Percentiles rank a stretch among this genome's conserved stretches.
These are phyloP conservation scores for Ilyonectria mors-panacis DNA, from an alignment of 2,329 filamentous ascomycete genomes.

Conservation along the genomic window DNA sequence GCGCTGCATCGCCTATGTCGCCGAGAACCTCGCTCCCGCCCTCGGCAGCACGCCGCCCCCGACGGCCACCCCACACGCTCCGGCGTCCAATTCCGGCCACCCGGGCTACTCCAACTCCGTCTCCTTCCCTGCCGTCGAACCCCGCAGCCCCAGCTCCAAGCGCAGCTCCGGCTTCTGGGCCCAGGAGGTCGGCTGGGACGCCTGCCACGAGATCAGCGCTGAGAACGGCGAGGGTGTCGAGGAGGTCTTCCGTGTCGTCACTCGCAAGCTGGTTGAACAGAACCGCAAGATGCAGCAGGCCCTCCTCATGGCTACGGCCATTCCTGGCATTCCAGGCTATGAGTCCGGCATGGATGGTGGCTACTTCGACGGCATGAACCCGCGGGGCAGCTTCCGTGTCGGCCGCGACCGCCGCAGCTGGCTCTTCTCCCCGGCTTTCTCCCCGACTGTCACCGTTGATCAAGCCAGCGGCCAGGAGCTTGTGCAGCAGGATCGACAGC, in stretches of 20 bases:
- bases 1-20: conserved; percentile 94
- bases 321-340: conserved; percentile 64
- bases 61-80: conserved; percentile 64
- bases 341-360: conserved; percentile 61
- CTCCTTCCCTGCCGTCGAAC: conserved; percentile 58
- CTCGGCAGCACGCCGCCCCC: conserved; percentile 77
- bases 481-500: conserved; percentile 39
- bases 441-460: conserved; percentile 65
- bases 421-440: conserved; percentile 70
- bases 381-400: conserved; percentile 68
- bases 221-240: conserved; percentile 96
- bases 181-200: conserved; percentile 95
- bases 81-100: conserved; percentile 38
- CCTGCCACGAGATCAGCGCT: conserved; percentile 95
- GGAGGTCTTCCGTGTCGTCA: conserved; percentile 87
- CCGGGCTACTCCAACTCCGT: conserved; percentile 24
- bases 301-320: conserved; percentile 68
- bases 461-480: conserved; percentile 54
- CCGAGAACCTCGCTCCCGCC: conserved; percentile 87
- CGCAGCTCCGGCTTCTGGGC: conserved; percentile 87
- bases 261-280: conserved; percentile 75
- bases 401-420: conserved; percentile 72
- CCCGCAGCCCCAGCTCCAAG: conserved; percentile 74
- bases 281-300: conserved; percentile 75
- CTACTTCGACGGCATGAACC: conserved; percentile 67